phyloP scores from a whole-genome alignment of 495 filamentous ascomycete species.

The Penicillium alfredii region DNA sequence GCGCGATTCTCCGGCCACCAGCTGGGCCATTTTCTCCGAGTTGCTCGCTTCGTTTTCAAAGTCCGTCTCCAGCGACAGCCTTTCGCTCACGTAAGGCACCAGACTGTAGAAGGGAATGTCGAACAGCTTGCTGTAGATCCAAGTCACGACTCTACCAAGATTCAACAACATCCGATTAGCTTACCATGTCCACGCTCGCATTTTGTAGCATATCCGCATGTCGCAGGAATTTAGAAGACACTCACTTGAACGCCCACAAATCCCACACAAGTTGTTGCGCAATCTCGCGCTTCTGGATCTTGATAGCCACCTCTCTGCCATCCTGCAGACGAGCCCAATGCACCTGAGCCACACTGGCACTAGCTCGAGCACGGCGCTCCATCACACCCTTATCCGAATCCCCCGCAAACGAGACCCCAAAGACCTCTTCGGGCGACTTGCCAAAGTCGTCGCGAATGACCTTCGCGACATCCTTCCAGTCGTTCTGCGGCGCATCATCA shows the following conservation, averaged over 20 bases:
- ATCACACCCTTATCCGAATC: constrained; percentile 68
- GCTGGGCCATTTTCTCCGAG: constrained; percentile 70
- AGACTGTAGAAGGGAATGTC: constrained; percentile 83
- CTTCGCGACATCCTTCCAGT: constrained; percentile 80
- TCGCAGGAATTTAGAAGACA: too few relatives aligned
- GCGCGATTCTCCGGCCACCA: constrained; percentile 71
- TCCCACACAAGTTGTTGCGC: constrained; percentile 85
- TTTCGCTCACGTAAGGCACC: constrained; percentile 83
- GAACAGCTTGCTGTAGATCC: constrained; percentile 73
- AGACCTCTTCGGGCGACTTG: constrained; percentile 75
- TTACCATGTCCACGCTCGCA: too few relatives aligned
- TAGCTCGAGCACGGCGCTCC: constrained; percentile 80
- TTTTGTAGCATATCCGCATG: too few relatives aligned
- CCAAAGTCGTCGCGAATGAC: constrained; percentile 88
- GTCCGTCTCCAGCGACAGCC: constrained; percentile 85
- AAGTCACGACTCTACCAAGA: constrained; percentile 68
- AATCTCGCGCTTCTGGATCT: constrained; percentile 96
- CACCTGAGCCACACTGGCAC: constrained; percentile 91
- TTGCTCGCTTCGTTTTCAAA: constrained; percentile 89
- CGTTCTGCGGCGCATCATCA: constrained; percentile 93
- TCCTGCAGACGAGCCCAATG: constrained; percentile 85
- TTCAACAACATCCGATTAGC: too few relatives aligned
- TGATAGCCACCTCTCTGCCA: constrained; percentile 86
- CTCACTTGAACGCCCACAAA: constrained; percentile 88
- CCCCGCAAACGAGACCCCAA: constrained; percentile 73